phyloP scores from a whole-genome alignment of 2,329 filamentous ascomycete genomes.

The Dactylonectria estremocensis region DNA sequence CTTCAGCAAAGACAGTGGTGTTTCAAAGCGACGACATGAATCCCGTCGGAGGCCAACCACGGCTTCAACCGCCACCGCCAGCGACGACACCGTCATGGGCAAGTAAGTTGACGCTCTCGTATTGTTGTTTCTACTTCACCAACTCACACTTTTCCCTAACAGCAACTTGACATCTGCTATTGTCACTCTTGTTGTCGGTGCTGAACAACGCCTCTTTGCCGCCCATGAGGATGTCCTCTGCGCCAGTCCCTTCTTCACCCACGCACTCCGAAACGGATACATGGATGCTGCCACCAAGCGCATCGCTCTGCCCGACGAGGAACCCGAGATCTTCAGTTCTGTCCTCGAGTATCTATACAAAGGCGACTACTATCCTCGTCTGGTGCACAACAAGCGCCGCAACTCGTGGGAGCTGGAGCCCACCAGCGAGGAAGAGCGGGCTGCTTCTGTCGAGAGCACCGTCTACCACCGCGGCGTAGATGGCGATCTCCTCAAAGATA shows the following conservation, averaged over 20 bases:
- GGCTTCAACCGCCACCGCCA: slow-evolving; percentile 56
- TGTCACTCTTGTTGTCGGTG: slow-evolving; percentile 85
- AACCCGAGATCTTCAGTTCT: slow-evolving; percentile 91
- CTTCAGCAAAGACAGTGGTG: slow-evolving; percentile 68
- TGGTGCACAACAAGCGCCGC: slow-evolving; percentile 85
- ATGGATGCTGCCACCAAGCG: slow-evolving; percentile 68
- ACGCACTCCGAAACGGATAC: slow-evolving; percentile 54
- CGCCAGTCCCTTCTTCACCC: slow-evolving; percentile 82
- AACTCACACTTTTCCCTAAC: slow-evolving; percentile 28
- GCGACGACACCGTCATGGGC: slow-evolving; percentile 58
- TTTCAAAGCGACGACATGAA: slow-evolving; percentile 70
- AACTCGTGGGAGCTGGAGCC: slow-evolving; percentile 89
- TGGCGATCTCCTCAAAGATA: slow-evolving; percentile 85
- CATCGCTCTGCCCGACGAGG: slow-evolving; percentile 86
- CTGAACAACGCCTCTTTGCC: slow-evolving; percentile 88
- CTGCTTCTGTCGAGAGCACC: slow-evolving; percentile 72
- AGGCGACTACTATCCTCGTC: slow-evolving; percentile 90
- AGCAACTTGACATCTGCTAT: slow-evolving; percentile 77
- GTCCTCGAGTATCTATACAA: slow-evolving; percentile 95
- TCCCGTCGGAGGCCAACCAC: slow-evolving; percentile 65
- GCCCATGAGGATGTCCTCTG: slow-evolving; percentile 90
- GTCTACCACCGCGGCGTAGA: slow-evolving; percentile 77
- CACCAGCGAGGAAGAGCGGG: slow-evolving; percentile 60
- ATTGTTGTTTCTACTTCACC: background rate
- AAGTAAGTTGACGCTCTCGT: slow-evolving; percentile 57